Evolutionary conservation across 345 rosid genomes (phyloP), one percentile per base, ranked within the genome.

Genomic region (Raphanus sativus): DNA sequence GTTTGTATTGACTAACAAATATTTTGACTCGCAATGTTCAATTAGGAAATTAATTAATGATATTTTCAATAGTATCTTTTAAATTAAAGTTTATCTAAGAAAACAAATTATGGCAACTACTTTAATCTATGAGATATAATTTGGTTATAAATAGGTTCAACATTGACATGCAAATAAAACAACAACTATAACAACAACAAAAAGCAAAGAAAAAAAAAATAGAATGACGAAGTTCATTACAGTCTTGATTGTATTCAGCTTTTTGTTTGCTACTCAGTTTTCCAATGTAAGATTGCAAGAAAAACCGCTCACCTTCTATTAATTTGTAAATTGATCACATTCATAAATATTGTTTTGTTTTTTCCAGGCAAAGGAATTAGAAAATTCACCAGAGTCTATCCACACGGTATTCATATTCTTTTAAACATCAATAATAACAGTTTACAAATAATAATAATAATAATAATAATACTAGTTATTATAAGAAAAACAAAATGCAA

Each of bases 241-340:
- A 3, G 3, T 65, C 64, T 25, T 54, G 6, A 34, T 65, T 34
- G 38, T 54, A 34, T 5, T 74, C 17, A 54, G 2, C 16, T 33
- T 73, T 34, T 34, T 64, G 54, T 54, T 65, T 74, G 77, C 55
- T 65, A 74, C 65, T 54, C 40, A 34, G 40, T 34, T 34, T 34
- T 34, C 40, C 40, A 34, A 34, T 34, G 40, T 34, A 34, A 34
- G 5, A 11, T n/a, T 64, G 8, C 7, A 50, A 15, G 3, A 8
- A 54, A 34, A 8, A 6, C 32, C 21, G 1, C 50, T 54, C 33
- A 2, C 17, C 17, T 48, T 73, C 5, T 48, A 7, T 5, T 30
- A 12, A 1, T 72, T 29, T 62, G 6, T 62, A 4, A 61, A 61
- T 16, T 13, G 8, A 28, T 10, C 21, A 9, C 1, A 28, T 45